phyloP scores from a whole-genome alignment of 306 rosid species.

The Trichosanthes cucumerina region DNA sequence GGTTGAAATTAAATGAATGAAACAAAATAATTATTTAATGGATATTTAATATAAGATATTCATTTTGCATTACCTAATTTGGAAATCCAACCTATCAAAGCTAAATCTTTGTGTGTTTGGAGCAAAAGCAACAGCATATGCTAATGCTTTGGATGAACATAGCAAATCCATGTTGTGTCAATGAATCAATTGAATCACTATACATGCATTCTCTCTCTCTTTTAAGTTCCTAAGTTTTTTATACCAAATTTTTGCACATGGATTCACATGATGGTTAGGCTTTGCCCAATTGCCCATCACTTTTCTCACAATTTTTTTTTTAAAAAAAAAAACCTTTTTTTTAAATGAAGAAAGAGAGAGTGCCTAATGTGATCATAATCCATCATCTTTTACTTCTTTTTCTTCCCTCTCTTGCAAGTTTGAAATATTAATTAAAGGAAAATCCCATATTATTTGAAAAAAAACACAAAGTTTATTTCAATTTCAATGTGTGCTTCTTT shows the following conservation, averaged over 20 bases:
- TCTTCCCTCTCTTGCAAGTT: slow-evolving; percentile 20
- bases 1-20: not conserved
- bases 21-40: not conserved
- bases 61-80: not conserved
- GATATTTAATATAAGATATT: not conserved
- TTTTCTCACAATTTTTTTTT: slow-evolving; percentile 23
- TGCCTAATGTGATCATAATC: not conserved
- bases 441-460: not conserved
- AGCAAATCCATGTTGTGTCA: slow-evolving; percentile 63
- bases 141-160: slow-evolving; percentile 37
- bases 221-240: slow-evolving; percentile 27
- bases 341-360: not conserved
- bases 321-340: not conserved
- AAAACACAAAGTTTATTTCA: not conserved
- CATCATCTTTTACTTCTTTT: not conserved
- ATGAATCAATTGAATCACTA: slow-evolving; percentile 48
- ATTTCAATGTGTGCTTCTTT: not conserved
- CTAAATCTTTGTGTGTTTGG: slow-evolving; percentile 9
- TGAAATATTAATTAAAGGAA: slow-evolving; percentile 4
- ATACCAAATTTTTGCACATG: slow-evolving; percentile 43
- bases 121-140: slow-evolving; percentile 36
- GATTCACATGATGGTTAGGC: slow-evolving; percentile 59
- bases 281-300: slow-evolving; percentile 32
- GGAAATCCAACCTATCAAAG: not conserved
- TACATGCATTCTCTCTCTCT: slow-evolving; percentile 42